These are phyloP conservation scores for Silene coronaria DNA, from an alignment of 179 eudicot species.

Conservation along the genomic window DNA sequence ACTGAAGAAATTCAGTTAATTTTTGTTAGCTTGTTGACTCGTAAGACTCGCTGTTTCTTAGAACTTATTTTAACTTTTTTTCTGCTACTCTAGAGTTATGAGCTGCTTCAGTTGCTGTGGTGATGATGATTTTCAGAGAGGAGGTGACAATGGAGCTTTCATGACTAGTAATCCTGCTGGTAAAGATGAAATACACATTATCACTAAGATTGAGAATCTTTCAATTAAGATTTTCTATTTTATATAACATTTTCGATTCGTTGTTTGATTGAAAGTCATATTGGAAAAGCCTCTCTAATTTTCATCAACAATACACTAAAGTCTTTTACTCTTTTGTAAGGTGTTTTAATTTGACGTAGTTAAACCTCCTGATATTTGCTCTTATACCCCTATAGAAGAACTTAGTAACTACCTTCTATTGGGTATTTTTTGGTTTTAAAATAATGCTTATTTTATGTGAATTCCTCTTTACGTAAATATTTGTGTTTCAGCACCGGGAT, in stretches of 20 bases:
- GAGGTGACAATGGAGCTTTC: conserved; percentile 60
- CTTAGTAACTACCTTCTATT: too few species aligned
- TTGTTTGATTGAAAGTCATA: neutral
- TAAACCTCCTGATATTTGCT: neutral
- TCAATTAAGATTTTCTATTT: neutral
- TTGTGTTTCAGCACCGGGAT: neutral
- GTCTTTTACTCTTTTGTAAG: neutral
- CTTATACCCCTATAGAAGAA: too few species aligned
- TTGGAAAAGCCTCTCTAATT: neutral
- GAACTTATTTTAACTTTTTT: conserved; percentile 3
- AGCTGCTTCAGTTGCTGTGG: conserved; percentile 73
- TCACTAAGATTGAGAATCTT: neutral
- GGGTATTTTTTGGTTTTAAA: neutral
- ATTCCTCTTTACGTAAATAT: neutral
- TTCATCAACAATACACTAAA: neutral
- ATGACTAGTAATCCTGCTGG: conserved; percentile 52
- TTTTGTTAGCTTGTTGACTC: neutral
- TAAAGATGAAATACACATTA: conserved; percentile 18
- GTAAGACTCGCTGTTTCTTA: neutral
- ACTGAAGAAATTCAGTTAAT: neutral
- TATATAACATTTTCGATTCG: neutral
- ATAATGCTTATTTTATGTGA: neutral
- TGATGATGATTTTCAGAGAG: conserved; percentile 61
- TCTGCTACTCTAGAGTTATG: conserved; percentile 39
- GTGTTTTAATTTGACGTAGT: neutral